Conservation (phyloP, 2,329 filamentous ascomycete genomes). For the Diaporthe citriasiana region DNA sequence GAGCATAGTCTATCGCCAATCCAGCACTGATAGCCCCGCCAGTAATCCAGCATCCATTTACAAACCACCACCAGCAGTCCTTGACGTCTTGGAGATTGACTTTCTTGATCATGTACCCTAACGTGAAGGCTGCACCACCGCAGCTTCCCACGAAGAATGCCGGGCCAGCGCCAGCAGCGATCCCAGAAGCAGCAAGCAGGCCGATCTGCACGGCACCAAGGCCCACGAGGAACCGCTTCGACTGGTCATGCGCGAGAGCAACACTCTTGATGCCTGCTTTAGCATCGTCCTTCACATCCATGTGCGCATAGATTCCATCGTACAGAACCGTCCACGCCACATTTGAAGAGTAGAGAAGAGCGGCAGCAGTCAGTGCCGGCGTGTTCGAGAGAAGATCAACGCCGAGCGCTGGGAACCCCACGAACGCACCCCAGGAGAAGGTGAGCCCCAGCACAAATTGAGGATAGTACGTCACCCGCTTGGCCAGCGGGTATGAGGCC, state of each 20-base stretch:
- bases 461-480: slow-evolving; percentile 89
- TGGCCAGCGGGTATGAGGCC: slow-evolving; percentile 83
- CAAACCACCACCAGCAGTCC: slow-evolving; percentile 84
- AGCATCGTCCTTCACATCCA: slow-evolving; percentile 88
- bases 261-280: slow-evolving; percentile 93
- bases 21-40: slow-evolving; percentile 73
- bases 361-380: slow-evolving; percentile 75
- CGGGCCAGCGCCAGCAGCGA: slow-evolving; percentile 76
- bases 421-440: slow-evolving; percentile 90
- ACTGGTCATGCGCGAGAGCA: slow-evolving; percentile 84
- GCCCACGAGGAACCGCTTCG: slow-evolving; percentile 80
- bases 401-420: slow-evolving; percentile 88
- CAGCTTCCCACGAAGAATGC: slow-evolving; percentile 77
- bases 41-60: slow-evolving; percentile 78
- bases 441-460: slow-evolving; percentile 86
- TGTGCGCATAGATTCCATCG: slow-evolving; percentile 94
- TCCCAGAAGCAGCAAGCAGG: slow-evolving; percentile 78
- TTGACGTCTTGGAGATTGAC: slow-evolving; percentile 76
- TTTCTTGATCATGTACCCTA: slow-evolving; percentile 76
- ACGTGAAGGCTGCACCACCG: slow-evolving; percentile 71
- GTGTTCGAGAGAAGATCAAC: slow-evolving; percentile 78
- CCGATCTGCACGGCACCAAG: slow-evolving; percentile 78
- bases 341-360: slow-evolving; percentile 81
- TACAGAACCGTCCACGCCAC: slow-evolving; percentile 90
- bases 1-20: slow-evolving; percentile 71